A percentile compares a stretch with the other conserved stretches of the same genome.
phyloP scores from a whole-genome alignment of 768 basidiomycete genomes.

The Grammothele lineata region DNA sequence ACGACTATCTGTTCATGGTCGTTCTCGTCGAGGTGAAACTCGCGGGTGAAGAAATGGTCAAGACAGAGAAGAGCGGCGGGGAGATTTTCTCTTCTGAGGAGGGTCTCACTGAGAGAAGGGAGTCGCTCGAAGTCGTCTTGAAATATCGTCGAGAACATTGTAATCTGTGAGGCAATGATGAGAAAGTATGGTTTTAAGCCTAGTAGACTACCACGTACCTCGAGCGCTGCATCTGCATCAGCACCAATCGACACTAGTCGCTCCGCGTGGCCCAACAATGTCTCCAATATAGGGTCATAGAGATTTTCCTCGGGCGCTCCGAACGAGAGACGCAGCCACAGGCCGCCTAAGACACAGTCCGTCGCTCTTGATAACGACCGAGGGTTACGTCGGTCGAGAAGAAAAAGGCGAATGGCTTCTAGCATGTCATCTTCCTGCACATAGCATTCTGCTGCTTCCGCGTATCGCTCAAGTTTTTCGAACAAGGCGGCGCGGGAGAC shows the following conservation, averaged over 20 bases:
- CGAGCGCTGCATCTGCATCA: neutral
- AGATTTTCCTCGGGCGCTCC: slow-evolving; percentile 12
- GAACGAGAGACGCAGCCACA: slow-evolving; percentile 45
- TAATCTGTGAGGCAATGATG: slow-evolving; percentile 19
- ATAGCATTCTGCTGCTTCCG: slow-evolving; percentile 51
- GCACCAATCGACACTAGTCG: too few species aligned
- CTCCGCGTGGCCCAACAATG: too few species aligned
- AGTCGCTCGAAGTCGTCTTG: slow-evolving; percentile 25
- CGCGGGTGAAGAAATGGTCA: slow-evolving; percentile 34
- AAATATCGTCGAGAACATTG: slow-evolving; percentile 33
- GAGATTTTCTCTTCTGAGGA: slow-evolving; percentile 18
- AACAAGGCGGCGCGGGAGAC: slow-evolving; percentile 43
- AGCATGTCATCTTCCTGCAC: slow-evolving; percentile 40
- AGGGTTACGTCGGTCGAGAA: slow-evolving; percentile 30
- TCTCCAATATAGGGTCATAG: too few species aligned
- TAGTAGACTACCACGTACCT: neutral
- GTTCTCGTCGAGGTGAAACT: too few species aligned
- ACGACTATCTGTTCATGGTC: slow-evolving; percentile 23
- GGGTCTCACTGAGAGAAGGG: slow-evolving; percentile 27
- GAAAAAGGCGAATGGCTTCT: slow-evolving; percentile 44
- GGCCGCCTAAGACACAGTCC: slow-evolving; percentile 34
- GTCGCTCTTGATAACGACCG: slow-evolving; percentile 32
- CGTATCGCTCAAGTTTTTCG: slow-evolving; percentile 33
- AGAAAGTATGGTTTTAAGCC: neutral
- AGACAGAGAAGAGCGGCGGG: slow-evolving; percentile 39